Evolutionary conservation across 1,139 yeast species (phyloP), one percentile per base, ranked within the genome.

Genomic region (Sugiyamaella japonica): DNA sequence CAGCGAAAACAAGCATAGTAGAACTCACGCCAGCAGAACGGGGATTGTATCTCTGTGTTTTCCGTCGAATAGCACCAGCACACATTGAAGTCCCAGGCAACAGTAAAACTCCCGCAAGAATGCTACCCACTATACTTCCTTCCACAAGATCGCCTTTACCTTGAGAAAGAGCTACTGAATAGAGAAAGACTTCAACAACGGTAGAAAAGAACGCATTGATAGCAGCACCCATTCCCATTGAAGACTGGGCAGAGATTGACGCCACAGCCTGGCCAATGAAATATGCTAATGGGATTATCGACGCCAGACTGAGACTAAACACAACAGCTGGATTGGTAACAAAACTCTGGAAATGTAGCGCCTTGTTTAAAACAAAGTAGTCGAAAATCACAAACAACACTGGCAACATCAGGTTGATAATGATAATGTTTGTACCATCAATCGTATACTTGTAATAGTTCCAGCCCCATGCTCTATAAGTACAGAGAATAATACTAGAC

Each of bases 171-270:
- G 99, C 99, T 20, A 93, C 96, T 69, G 96, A 86, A 68, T 93
- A 93, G 51, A 93, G 75, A 69, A 86, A 93, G 25, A 93, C 89
- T 68, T 93, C 99, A 12, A 93, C 98, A 52, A 95, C 80, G 0
- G 99, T 91, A 1, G 99, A 91, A 77, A 93, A 93, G 66, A 95
- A 91, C 0, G 99, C 99, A 70, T 93, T 93, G 63, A 93, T 90
- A 0, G 91, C 97, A 1, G 99, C 99, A 75, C 99, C 99, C 61
- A 93, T 85, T n/a, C 98, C 97, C 98, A 93, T 93, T 0, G 98
- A 91, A 0, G 97, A 89, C 73, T 95, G 99, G 0, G 99, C 98
- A 2, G 97, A 88, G 60, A 93, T 93, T 1, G 98, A 91, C 0
- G 99, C 99, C 25, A 93, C 99, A 1, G 98, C 99, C 70, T 93